phyloP scores from a whole-genome alignment of 805 yeast genomes.

The Saccharomycopsis fermentans region DNA sequence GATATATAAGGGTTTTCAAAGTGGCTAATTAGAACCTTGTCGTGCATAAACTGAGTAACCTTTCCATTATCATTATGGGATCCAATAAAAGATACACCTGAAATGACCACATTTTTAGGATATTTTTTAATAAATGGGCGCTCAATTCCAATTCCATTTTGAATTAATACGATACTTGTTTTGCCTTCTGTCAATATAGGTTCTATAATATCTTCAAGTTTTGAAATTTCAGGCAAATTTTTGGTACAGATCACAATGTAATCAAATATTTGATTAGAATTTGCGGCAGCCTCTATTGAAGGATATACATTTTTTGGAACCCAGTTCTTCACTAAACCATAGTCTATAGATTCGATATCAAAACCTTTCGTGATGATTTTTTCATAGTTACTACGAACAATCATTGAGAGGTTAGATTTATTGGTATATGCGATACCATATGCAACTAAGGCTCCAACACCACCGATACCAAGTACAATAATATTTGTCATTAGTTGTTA shows the following conservation, averaged over 20 bases:
- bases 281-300: slow-evolving; percentile 35
- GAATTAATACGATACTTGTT: slow-evolving; percentile 46
- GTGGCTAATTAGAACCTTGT: slow-evolving; percentile 39
- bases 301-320: slow-evolving; percentile 40
- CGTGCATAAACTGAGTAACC: slow-evolving; percentile 41
- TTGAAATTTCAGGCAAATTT: slow-evolving; percentile 53
- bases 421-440: slow-evolving; percentile 43
- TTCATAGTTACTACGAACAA: slow-evolving; percentile 55
- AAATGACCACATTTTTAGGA: slow-evolving; percentile 38
- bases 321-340: slow-evolving; percentile 46
- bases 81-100: slow-evolving; percentile 56
- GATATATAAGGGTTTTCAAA: slow-evolving; percentile 32
- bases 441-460: slow-evolving; percentile 74
- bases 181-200: slow-evolving; percentile 34
- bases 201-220: slow-evolving; percentile 39
- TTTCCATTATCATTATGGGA: slow-evolving; percentile 42
- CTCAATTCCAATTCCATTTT: slow-evolving; percentile 59
- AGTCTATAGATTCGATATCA: slow-evolving; percentile 48
- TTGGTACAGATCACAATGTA: slow-evolving; percentile 57
- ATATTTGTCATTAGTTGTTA: not conserved
- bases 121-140: slow-evolving; percentile 39
- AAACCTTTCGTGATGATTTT: slow-evolving; percentile 42
- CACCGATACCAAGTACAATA: slow-evolving; percentile 65
- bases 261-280: slow-evolving; percentile 33
- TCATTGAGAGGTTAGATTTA: slow-evolving; percentile 44